Conservation (phyloP, 2,329 filamentous ascomycete species). For the Ceratocystis harringtonii region DNA sequence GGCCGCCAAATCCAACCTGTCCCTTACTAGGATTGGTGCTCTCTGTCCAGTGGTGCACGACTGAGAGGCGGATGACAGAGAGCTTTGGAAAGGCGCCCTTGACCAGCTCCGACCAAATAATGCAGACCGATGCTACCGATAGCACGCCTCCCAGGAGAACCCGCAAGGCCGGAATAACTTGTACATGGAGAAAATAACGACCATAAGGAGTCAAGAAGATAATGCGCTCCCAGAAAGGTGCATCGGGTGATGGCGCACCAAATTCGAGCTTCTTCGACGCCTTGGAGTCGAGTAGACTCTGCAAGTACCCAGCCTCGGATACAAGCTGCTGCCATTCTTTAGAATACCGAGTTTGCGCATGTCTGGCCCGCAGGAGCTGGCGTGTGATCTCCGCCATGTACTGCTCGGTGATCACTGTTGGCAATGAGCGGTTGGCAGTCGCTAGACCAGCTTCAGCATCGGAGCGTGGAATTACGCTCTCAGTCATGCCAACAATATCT, state of each 20-base stretch:
- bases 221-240: conserved; percentile 38
- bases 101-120: conserved; percentile 88
- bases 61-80: conserved; percentile 51
- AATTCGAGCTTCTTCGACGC: conserved; percentile 71
- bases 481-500: conserved; percentile 57
- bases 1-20: conserved; percentile 72
- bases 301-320: conserved; percentile 55
- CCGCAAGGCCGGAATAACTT: conserved; percentile 54
- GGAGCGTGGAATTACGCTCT: conserved; percentile 33
- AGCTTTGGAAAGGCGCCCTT: conserved; percentile 65
- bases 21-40: conserved; percentile 35
- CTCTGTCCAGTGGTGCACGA: conserved; percentile 60
- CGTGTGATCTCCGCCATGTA: conserved; percentile 84
- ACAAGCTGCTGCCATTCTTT: conserved; percentile 77
- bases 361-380: conserved; percentile 63
- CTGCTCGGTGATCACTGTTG: conserved; percentile 77
- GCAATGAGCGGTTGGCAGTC: conserved; percentile 36
- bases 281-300: conserved; percentile 70
- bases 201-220: conserved; percentile 63
- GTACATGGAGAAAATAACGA: conserved; percentile 62
- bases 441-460: conserved; percentile 22
- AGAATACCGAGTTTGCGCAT: conserved; percentile 67
- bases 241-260: conserved; percentile 40
- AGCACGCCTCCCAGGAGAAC: conserved; percentile 52
- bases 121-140: conserved; percentile 59